Base-by-base conservation (phyloP, 495 filamentous ascomycete genomes). In the Filosporella fistucella region DNA sequence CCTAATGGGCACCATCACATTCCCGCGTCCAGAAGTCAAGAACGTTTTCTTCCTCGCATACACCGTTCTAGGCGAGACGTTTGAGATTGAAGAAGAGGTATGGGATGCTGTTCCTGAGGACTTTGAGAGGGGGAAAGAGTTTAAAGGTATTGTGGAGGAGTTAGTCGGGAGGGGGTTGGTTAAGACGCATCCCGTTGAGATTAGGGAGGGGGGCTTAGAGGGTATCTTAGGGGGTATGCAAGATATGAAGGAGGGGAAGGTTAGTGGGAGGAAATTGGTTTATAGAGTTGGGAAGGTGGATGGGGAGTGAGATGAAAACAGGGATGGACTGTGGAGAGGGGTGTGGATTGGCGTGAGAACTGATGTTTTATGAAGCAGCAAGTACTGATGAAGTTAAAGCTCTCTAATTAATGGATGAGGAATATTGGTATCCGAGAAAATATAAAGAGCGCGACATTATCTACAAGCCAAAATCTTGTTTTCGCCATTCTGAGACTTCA, bases 201-300 rank as follows among this genome's bases (percentile, higher is more conserved):
- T 81, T 7, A 54, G 58, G 24, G 46, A 57, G 17, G 68, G 66
- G 26, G 79, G 78, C 0, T 60, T 82, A 41, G 55, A 73, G 34
- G 75, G 68, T 14, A 69, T 81, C 1, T 47, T 80, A 17, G 65
- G 71, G 3, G 82, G 81, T 0, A 34, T 86, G 57, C 44, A 76
- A 36, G 55, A 70, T 26, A 34, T 82, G 51, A 68, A 68, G 56
- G 62, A 65, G 42, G 70, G 64, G 29, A 71, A 69, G 55, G 71
- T 84, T 16, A 79, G 75, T 52, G 80, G 77, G 18, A 63, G 67
- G 54, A 86, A 84, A 66, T 47, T 85, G 45, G 79, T 86, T 18
- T 77, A 75, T 52, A 13, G 45, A 17, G 20, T 56, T 45, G 39
- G 35, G 2, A 36, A 38, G 26, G 23, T n/a, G n/a, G n/a, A n/a